Evolutionary conservation across 192 early-diverging fungal genomes (phyloP), one percentile per base, ranked within the genome.

Genomic region (Coemansia sp.): DNA sequence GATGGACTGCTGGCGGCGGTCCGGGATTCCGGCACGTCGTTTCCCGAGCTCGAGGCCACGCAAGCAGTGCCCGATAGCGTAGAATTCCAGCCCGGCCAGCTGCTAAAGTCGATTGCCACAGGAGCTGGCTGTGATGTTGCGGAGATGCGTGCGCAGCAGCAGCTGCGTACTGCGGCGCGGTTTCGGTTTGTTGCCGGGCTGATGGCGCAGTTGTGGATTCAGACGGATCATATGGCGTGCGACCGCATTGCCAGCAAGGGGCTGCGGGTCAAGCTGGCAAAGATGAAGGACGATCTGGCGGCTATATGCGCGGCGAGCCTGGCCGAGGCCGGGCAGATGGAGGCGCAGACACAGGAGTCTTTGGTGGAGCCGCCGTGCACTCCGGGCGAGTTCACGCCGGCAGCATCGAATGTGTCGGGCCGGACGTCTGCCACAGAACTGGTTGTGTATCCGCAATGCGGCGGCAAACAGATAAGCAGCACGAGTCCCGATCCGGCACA

Each of bases 41-140:
- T 75, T 52, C 65, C 72, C n/a, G 72, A 75, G 41, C 65, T 75
- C 0, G 58, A 75, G 11, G 36, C 61, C 11, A 68, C 72, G 21
- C 61, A 68, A 23, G 61, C 65, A 23, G 44, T 30, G 36, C 72
- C 64, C 1, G 60, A 75, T 43, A 52, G 40, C 50, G 44, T 34
- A 21, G 44, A 42, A 12, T 68, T 75, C 40, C 39, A 39, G 39
- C 49, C 72, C 27, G 64, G 39, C 62, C 31, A 35, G 3, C 50
- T 59, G 8, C 54, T 64, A 20, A 60, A 58, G 35, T 49, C 60
- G 4, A 55, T 46, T 0, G 28, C 36, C 15, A 28, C 48, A 5
- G 59, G 53, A 0, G 5, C 36, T 4, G 44, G 55, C 35, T 35
- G 29, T 10, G 49, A 22, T 8, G 39, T 14, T 3, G 36, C 40